Conservation (phyloP, 2,329 filamentous ascomycete species). For the Clonostachys chloroleuca region DNA sequence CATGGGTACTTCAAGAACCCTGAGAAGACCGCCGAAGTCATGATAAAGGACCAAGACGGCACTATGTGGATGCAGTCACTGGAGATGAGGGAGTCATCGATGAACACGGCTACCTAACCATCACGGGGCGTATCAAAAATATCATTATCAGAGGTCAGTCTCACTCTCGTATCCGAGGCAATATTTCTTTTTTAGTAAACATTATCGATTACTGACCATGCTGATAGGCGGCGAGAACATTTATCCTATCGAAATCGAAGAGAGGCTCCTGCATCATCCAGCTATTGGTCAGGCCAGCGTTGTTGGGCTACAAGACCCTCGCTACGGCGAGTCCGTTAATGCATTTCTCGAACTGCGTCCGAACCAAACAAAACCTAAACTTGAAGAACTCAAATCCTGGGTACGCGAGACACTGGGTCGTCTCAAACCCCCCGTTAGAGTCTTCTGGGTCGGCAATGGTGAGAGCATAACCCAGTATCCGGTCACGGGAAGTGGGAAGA, state of each 20-base stretch:
- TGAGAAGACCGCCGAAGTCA: constrained; percentile 15
- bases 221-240: constrained; percentile 64
- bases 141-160: constrained; percentile 72
- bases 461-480: not conserved
- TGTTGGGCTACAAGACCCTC: constrained; percentile 70
- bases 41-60: constrained; percentile 28
- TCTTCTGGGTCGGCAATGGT: constrained; percentile 2
- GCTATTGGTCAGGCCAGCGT: constrained; percentile 66
- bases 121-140: constrained; percentile 82
- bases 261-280: constrained; percentile 67
- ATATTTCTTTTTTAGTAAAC: not conserved
- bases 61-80: constrained; percentile 72
- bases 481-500: not conserved
- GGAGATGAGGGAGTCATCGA: constrained; percentile 82
- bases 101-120: constrained; percentile 68
- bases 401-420: not conserved
- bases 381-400: not conserved
- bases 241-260: constrained; percentile 79
- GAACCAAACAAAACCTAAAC: not conserved
- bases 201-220: not conserved
- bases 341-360: constrained; percentile 54
- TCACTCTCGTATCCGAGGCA: not conserved
- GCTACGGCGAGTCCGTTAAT: constrained; percentile 74
- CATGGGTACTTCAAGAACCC: constrained; percentile 62
- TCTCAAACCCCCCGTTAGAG: constrained; percentile 1